phyloP scores from a whole-genome alignment of 106 monocot species.

The Dendrobium nobile region DNA sequence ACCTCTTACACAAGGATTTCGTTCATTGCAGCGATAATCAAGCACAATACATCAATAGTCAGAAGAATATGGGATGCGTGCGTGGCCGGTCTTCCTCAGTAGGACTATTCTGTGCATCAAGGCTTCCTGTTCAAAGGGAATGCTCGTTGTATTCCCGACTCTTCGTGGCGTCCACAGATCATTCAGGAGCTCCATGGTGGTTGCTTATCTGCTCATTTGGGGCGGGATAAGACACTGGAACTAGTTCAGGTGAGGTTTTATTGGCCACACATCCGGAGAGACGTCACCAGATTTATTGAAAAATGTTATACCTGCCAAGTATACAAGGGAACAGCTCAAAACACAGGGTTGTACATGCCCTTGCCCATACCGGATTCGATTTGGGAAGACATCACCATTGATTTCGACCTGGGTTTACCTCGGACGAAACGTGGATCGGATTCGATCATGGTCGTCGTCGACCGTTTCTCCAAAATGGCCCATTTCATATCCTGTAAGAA shows the following conservation, averaged over 20 bases:
- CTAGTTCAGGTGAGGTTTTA: neutral
- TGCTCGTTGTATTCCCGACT: neutral
- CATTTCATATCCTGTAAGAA: no score
- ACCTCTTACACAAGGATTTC: neutral
- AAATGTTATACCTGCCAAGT: neutral
- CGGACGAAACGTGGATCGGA: no score
- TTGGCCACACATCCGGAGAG: neutral
- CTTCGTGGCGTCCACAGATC: no score
- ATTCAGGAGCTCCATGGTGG: no score
- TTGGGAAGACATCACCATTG: no score
- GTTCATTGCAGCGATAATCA: neutral
- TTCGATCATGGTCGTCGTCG: no score
- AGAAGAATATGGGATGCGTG: neutral
- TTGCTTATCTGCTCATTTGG: no score
- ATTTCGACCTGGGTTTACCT: no score
- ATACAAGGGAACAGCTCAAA: neutral
- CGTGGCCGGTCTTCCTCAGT: neutral
- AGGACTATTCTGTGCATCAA: no score
- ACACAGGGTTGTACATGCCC: neutral
- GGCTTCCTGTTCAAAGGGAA: no score
- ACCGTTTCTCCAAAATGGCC: no score
- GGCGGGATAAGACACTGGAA: no score
- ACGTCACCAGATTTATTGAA: neutral
- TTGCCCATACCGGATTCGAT: neutral
- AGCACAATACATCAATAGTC: neutral